phyloP scores from a whole-genome alignment of 805 yeast genomes.

The Ogataea sp. region DNA sequence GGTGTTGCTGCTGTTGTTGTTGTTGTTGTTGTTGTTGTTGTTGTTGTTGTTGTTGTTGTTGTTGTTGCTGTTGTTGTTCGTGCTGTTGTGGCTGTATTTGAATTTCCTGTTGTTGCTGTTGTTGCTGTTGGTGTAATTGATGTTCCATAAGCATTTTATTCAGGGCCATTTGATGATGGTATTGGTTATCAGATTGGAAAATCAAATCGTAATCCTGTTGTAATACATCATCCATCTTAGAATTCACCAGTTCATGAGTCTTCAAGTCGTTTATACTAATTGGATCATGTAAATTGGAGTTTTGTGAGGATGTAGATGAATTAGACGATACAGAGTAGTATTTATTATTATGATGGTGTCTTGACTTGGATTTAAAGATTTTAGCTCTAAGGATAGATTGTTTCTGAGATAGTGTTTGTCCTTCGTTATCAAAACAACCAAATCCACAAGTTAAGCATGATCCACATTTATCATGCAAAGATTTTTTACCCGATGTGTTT shows the following conservation, averaged over 20 bases:
- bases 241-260: not conserved
- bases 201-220: not conserved
- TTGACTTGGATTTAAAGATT: not conserved
- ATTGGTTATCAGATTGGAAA: not conserved
- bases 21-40: slow-evolving; percentile 3
- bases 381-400: not conserved
- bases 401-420: not conserved
- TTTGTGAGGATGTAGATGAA: too few species aligned
- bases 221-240: not conserved
- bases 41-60: slow-evolving; percentile 2
- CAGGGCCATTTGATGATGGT: not conserved
- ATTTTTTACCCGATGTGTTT: not conserved
- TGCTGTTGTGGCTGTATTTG: not conserved
- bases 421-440: slow-evolving; percentile 5
- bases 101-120: not conserved
- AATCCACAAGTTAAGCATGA: slow-evolving; percentile 21
- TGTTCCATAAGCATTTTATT: too few species aligned
- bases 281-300: too few species aligned
- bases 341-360: not conserved
- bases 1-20: not conserved
- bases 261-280: not conserved
- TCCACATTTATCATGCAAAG: slow-evolving; percentile 16
- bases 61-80: slow-evolving; percentile 1
- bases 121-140: not conserved
- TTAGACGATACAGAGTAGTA: not conserved